Evolutionary conservation across 1,284 basidiomycete genomes (phyloP).

Genomic region (Neolentinus lepideus): DNA sequence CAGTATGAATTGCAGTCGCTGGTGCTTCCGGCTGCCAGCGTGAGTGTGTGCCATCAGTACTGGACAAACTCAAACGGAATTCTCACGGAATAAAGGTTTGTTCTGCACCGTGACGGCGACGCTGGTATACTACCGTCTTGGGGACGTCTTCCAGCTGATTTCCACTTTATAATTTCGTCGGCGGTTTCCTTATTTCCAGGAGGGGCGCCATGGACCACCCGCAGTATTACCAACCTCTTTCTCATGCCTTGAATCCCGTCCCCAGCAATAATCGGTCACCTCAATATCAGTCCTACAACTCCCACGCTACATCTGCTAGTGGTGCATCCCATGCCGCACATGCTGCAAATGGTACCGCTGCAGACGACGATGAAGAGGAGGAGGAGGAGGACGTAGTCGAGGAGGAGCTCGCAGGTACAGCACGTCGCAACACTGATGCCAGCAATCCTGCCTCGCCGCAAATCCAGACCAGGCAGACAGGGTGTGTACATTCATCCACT

Average conservation of each 20-base stretch:
- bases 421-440: slow-evolving; percentile 20
- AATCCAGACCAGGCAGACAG: slow-evolving; percentile 18
- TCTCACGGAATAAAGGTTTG: not conserved
- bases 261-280: slow-evolving; percentile 15
- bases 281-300: slow-evolving; percentile 17
- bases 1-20: too few species aligned
- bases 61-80: not conserved
- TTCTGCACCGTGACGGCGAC: not conserved
- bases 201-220: slow-evolving; percentile 54
- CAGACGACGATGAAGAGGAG: slow-evolving; percentile 46
- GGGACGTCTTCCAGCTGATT: not conserved
- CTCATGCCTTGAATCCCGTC: slow-evolving; percentile 65
- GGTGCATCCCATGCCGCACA: slow-evolving; percentile 19
- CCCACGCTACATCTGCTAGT: slow-evolving; percentile 15
- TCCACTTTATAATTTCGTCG: not conserved
- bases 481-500: slow-evolving; percentile 22
- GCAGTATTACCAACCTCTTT: slow-evolving; percentile 73
- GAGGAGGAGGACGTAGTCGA: slow-evolving; percentile 67
- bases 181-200: not conserved
- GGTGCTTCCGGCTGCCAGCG: not conserved
- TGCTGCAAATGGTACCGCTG: slow-evolving; percentile 11
- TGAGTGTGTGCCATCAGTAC: not conserved
- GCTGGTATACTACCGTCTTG: not conserved
- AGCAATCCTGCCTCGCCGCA: slow-evolving; percentile 20
- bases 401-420: slow-evolving; percentile 49